Percentiles rank a stretch among this genome's conserved stretches.
Evolutionary conservation across 768 basidiomycete genomes (phyloP).

Genomic region (Tylopilus sp.): DNA sequence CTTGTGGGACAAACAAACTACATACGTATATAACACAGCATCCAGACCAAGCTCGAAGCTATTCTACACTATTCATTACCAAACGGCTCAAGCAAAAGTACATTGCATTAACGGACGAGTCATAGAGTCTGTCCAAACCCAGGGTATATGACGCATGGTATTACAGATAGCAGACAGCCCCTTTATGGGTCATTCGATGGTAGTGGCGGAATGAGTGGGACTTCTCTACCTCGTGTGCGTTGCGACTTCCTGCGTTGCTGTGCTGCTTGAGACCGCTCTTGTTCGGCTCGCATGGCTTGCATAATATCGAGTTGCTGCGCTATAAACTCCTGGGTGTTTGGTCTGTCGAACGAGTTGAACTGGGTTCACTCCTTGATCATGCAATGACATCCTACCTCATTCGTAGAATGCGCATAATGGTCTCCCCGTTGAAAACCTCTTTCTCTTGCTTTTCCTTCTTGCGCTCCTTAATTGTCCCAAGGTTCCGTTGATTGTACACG

Average conservation of each 20-base stretch:
- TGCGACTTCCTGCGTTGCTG: conserved; percentile 56
- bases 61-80: background rate
- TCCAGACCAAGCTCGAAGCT: background rate
- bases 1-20: conserved; percentile 13
- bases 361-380: background rate
- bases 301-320: conserved; percentile 82
- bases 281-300: conserved; percentile 78
- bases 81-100: conserved; percentile 4
- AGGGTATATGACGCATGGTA: conserved; percentile 29
- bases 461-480: conserved; percentile 92
- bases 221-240: conserved; percentile 40
- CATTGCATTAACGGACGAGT: conserved; percentile 1
- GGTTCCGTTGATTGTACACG: conserved; percentile 87
- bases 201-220: conserved; percentile 28
- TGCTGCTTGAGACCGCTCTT: conserved; percentile 67
- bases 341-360: conserved; percentile 38
- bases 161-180: conserved; percentile 9
- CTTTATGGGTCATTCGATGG: conserved; percentile 22
- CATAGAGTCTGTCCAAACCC: conserved; percentile 2
- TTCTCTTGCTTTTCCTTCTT: conserved; percentile 86
- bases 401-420: conserved; percentile 89
- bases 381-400: conserved; percentile 68
- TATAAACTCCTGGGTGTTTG: conserved; percentile 82
- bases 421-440: conserved; percentile 76
- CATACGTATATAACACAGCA: background rate